Conservation (phyloP, 176 grass and related monocot genomes). For the Rhynchospora breviuscula region DNA sequence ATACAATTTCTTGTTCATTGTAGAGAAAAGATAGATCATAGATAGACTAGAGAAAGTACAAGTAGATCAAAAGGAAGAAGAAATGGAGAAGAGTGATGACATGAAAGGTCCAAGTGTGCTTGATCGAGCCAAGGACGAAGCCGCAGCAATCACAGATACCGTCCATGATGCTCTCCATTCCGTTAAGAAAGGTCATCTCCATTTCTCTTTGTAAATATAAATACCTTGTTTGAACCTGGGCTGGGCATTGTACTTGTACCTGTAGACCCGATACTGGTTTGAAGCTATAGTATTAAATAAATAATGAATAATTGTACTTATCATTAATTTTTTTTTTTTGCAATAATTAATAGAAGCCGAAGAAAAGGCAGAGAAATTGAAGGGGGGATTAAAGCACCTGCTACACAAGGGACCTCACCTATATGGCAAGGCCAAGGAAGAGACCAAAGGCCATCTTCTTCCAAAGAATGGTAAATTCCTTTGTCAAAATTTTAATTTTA, state of each 20-base stretch:
- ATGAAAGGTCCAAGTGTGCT: constrained; percentile 17
- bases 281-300: too few species aligned
- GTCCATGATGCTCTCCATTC: constrained; percentile 22
- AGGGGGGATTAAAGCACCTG: constrained; percentile 1
- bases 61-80: not conserved
- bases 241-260: not conserved
- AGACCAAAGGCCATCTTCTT: not conserved
- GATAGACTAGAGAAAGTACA: not conserved
- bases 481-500: not conserved
- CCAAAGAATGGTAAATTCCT: not conserved
- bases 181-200: not conserved
- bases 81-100: not conserved
- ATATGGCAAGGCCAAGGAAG: not conserved
- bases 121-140: constrained; percentile 24
- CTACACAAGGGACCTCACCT: constrained; percentile 4
- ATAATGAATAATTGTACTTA: not conserved
- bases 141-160: not conserved
- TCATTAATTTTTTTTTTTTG: not conserved
- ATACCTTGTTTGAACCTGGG: not conserved
- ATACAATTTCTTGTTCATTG: not conserved
- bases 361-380: constrained; percentile 24
- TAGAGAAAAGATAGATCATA: not conserved
- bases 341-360: constrained; percentile 16
- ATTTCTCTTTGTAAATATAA: not conserved
- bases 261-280: too few species aligned